These are phyloP conservation scores for Globisporangium lucens DNA, from an alignment of 352 stramenopile genomes.

Conservation along the genomic window DNA sequence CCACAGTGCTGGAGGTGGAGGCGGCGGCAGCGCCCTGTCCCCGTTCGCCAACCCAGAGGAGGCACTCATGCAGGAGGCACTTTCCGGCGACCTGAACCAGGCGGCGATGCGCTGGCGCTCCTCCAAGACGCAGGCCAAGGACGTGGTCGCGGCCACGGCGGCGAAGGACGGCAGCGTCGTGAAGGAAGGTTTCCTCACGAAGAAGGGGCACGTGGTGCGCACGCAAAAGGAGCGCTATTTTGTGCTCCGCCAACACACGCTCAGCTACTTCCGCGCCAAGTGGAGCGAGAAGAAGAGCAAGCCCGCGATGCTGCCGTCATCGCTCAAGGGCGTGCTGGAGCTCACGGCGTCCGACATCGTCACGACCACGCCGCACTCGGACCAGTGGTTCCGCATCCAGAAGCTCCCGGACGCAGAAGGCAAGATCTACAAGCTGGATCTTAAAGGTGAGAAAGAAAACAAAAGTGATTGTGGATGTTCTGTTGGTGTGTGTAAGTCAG, in stretches of 20 bases:
- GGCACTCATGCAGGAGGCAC: not conserved
- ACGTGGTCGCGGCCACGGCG: not conserved
- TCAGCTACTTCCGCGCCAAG: constrained; percentile 46
- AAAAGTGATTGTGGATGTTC: not conserved
- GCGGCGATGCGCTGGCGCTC: constrained; percentile 17
- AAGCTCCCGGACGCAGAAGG: constrained; percentile 42
- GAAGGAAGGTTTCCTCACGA: constrained; percentile 45
- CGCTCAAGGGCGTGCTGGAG: constrained; percentile 44
- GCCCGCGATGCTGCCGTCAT: constrained; percentile 19
- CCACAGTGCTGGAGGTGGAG: not conserved
- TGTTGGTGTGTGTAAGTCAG: not conserved
- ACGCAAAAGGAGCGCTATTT: constrained; percentile 59
- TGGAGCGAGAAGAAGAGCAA: constrained; percentile 20
- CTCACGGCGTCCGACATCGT: constrained; percentile 46
- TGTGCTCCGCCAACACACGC: constrained; percentile 34
- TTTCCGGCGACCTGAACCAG: constrained; percentile 2
- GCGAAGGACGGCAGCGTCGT: constrained; percentile 13
- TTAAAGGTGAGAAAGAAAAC: constrained; percentile 40
- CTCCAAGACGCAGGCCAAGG: constrained; percentile 11
- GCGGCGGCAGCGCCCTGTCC: not conserved
- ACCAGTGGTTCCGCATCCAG: constrained; percentile 61
- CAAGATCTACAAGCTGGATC: constrained; percentile 65
- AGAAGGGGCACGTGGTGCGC: constrained; percentile 53
- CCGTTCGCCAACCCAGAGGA: constrained; percentile 13
- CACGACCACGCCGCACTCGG: constrained; percentile 41